phyloP scores from a whole-genome alignment of 2,329 filamentous ascomycete species.

The Zasmidium cellare region DNA sequence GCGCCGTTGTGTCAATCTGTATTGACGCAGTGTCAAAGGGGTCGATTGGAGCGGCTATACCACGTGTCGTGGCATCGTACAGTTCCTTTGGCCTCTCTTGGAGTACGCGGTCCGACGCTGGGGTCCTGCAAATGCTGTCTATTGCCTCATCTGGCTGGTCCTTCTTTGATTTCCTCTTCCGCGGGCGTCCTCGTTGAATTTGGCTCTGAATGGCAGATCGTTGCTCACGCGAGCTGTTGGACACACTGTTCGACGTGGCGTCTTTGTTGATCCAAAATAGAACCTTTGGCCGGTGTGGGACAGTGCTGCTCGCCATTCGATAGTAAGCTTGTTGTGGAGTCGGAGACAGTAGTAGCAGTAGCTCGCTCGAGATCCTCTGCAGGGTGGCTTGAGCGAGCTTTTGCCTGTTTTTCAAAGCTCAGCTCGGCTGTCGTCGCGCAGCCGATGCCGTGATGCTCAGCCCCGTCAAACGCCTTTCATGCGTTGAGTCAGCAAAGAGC shows the following conservation, averaged over 20 bases:
- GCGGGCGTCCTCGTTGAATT: conserved; percentile 4
- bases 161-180: conserved; percentile 9
- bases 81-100: conserved; percentile 2
- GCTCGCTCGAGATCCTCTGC: background rate
- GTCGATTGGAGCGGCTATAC: background rate
- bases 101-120: background rate
- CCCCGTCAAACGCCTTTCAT: background rate
- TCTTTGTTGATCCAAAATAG: conserved; percentile 8
- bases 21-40: conserved; percentile 4
- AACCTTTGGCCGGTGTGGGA: background rate
- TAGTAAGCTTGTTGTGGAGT: background rate
- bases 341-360: background rate
- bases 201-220: conserved; percentile 7
- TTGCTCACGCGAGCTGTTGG: conserved; percentile 2
- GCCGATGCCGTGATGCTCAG: background rate
- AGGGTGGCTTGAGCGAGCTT: background rate
- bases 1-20: conserved; percentile 5
- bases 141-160: background rate
- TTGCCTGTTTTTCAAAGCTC: background rate
- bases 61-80: background rate
- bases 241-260: background rate
- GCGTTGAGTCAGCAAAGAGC: background rate
- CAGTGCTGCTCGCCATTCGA: background rate
- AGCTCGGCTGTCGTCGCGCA: background rate
- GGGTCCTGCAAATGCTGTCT: background rate